These are phyloP conservation scores for Klebsormidium nitens DNA, from an alignment of 139 green algal genomes.

Conservation along the genomic window DNA sequence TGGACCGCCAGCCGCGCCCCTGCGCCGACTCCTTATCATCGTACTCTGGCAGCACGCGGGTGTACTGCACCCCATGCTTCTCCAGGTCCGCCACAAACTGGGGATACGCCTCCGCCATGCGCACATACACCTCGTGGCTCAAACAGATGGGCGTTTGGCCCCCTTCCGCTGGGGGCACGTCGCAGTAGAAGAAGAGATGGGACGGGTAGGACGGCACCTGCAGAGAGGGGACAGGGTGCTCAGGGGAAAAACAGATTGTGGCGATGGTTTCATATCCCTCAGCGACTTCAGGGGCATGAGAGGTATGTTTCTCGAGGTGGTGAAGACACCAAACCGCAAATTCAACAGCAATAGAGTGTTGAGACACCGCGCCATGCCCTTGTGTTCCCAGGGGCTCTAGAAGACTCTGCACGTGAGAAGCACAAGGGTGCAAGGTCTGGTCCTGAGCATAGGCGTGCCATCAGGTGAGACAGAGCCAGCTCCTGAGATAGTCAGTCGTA, in stretches of 20 bases:
- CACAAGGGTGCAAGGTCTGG: too few species aligned
- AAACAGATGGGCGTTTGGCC: constrained; percentile 29
- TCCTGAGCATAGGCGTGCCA: too few species aligned
- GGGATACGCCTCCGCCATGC: constrained; percentile 4
- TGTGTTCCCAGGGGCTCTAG: too few species aligned
- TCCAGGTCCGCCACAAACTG: constrained; percentile 24
- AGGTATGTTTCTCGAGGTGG: too few species aligned
- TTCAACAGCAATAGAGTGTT: too few species aligned
- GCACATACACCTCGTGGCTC: background rate
- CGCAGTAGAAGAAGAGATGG: constrained; percentile 37
- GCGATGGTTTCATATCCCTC: too few species aligned
- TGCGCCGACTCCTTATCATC: constrained; percentile 25
- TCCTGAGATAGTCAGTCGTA: too few species aligned
- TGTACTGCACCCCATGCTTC: constrained; percentile 24
- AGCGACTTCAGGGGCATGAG: too few species aligned
- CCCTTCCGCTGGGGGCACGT: constrained; percentile 4
- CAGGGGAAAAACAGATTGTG: background rate
- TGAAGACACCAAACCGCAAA: too few species aligned
- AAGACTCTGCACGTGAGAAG: too few species aligned
- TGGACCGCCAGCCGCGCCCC: constrained; percentile 36
- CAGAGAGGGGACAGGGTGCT: background rate
- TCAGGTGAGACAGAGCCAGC: too few species aligned
- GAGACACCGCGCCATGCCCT: too few species aligned
- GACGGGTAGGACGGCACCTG: constrained; percentile 29
- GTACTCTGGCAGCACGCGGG: constrained; percentile 5